Conservation (phyloP, 139 green algal species). For the Chlamydomonas incerta region DNA sequence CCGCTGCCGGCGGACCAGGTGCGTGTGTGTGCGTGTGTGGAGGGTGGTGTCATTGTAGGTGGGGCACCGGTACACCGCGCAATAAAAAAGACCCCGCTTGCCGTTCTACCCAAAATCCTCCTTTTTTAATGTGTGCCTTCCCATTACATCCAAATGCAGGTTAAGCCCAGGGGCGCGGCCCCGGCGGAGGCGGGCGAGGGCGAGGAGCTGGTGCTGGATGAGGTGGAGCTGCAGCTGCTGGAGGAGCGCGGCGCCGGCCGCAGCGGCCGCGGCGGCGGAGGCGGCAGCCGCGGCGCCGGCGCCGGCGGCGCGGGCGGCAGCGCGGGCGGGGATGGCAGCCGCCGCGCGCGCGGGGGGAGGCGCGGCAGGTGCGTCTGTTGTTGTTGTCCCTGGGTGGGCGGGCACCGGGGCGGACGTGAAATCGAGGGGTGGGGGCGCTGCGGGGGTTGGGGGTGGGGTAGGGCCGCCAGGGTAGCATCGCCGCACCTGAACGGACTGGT, state of each 20-base stretch:
- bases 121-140: too few species aligned
- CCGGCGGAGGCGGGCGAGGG: background rate
- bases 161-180: background rate
- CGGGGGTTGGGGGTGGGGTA: too few species aligned
- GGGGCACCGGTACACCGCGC: too few species aligned
- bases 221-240: slow-evolving; percentile 27
- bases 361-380: background rate
- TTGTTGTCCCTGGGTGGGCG: background rate
- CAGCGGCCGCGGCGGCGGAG: background rate
- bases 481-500: too few species aligned
- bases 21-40: background rate
- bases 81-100: too few species aligned
- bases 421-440: too few species aligned
- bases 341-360: background rate
- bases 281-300: too few species aligned
- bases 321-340: background rate
- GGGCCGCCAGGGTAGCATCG: too few species aligned
- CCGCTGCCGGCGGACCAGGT: slow-evolving; percentile 65
- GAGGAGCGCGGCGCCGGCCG: slow-evolving; percentile 1
- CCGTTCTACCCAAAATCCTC: background rate
- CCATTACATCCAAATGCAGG: background rate
- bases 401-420: too few species aligned
- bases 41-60: background rate
- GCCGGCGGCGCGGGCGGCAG: too few species aligned
- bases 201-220: slow-evolving; percentile 11